Evolutionary conservation across 148 eudicot genomes (phyloP).

Genomic region (Rhododendron ovatum): DNA sequence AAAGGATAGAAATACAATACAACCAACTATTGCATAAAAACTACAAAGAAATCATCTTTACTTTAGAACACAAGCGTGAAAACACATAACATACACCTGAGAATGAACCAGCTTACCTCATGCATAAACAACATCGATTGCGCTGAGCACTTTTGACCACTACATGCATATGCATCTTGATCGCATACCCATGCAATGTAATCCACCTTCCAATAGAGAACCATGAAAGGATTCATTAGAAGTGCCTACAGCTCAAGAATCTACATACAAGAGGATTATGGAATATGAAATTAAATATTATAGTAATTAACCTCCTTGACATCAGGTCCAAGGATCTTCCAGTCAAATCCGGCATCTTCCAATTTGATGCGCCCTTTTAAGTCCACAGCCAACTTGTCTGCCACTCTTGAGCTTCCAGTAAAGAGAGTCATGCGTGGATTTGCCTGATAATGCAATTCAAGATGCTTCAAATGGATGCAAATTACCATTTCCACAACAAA

Average conservation of each 20-base stretch:
- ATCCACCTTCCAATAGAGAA: slow-evolving; percentile 51
- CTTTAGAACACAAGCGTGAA: background rate
- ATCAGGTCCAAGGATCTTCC: slow-evolving; percentile 98
- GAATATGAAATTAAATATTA: slow-evolving; percentile 2
- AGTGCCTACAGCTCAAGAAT: background rate
- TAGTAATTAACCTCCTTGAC: slow-evolving; percentile 72
- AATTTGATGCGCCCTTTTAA: slow-evolving; percentile 73
- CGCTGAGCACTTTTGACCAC: slow-evolving; percentile 99
- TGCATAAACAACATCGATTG: slow-evolving; percentile 94
- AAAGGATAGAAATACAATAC: slow-evolving; percentile 3
- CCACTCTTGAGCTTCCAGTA: slow-evolving; percentile 96
- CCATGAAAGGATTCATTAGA: background rate
- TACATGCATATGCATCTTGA: slow-evolving; percentile 99
- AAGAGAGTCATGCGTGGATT: slow-evolving; percentile 96
- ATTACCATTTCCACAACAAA: background rate
- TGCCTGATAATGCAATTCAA: slow-evolving; percentile 41
- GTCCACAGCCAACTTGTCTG: slow-evolving; percentile 85
- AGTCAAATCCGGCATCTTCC: slow-evolving; percentile 99
- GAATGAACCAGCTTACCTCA: slow-evolving; percentile 47
- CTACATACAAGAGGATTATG: background rate
- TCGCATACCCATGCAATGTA: slow-evolving; percentile 99
- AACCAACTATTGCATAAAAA: background rate
- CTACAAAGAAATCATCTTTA: background rate
- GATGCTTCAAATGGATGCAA: background rate
- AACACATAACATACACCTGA: background rate